Evolutionary conservation across 495 filamentous ascomycete genomes (phyloP), one percentile per base, ranked within the genome.

Genomic region (Aspergillus mulundensis): DNA sequence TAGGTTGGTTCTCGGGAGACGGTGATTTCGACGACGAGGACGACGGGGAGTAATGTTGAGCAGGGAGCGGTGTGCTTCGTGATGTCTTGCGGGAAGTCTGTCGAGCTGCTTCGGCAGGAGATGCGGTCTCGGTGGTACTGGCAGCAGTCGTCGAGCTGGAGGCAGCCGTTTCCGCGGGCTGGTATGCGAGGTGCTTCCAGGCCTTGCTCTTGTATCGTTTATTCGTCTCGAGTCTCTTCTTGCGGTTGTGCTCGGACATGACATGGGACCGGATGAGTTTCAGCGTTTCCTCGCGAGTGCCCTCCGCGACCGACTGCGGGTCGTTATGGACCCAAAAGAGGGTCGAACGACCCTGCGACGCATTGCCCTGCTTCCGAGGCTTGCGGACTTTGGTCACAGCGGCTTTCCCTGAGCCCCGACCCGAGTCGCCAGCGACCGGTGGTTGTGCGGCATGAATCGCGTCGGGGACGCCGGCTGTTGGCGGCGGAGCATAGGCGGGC

Each of bases 161-260:
- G 8, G 66, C 54, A 0, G 64, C 55, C 14, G 66, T 69, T 47
- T 71, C 67, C 7, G 66, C 66, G 0, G 72, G 66, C 51, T 71
- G 71, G 42, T 70, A 78, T 45, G 72, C 67, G 42, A 75, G 54
- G n/a, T 73, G 68, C 36, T 76, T 76, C 66, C 67, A 77, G 16
- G 70, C 65, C 58, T 78, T 75, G 59, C 62, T 68, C 45, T 76
- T 78, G 59, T 76, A 73, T 14, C 70, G 68, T 45, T 74, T 72
- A 3, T 71, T 77, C 41, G 66, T 77, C 18, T 76, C 74, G 38
- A 76, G 57, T 39, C 75, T 63, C 53, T 78, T 78, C 60, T 77
- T 78, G 54, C 75, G 72, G 62, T 78, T 78, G 56, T 78, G 75
- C 50, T 78, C 75, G 28, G 75, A 77, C 75, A 78, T 78, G 23